Evolutionary conservation across 129 eudicot species (phyloP), one percentile per base, ranked within the genome.

Genomic region (sunflower (Helianthus annuus)): DNA sequence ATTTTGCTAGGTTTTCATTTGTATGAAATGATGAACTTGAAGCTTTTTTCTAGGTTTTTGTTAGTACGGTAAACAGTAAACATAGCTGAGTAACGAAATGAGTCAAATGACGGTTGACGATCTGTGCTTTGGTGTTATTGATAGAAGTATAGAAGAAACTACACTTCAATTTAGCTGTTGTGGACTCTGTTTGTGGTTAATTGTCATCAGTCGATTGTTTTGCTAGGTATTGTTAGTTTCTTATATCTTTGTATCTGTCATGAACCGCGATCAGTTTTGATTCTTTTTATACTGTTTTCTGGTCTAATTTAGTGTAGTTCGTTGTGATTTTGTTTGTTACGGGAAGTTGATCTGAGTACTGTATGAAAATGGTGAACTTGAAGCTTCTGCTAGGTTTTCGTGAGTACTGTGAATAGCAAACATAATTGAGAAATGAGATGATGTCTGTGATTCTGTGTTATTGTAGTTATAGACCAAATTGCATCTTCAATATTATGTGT

Each of bases 121-220:
- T 38, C 60, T 69, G 40, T 58, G 48, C 9, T 24, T 45, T 8
- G 29, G 19, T 72, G 69, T 12, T 32, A 0, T 44, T 73, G n/a
- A 10, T 61, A 6, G 11, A 42, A 7, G 46, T 42, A 9, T 42
- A 61, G 14, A 46, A 15, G 1, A 15, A 10, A 63, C 29, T 40
- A 10, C 40, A 32, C 36, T 61, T 73, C 39, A 48, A 3, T 5
- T 73, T 61, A 5, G 48, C 62, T 10, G 39, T 48, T 16, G 34
- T 14, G 74, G 64, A 52, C 19, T 68, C 34, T 34, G 73, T 7
- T 54, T 55, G 44, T 56, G 11, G 46, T 73, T 52, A 38, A 64
- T 19, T 52, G 16, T 29, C 53, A 16, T 44, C 19, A 1, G 8
- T 16, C 16, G 39, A 36, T 24, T 24, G 2, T 17, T 48, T 7